A percentile compares a stretch with the other conserved stretches of the same genome.
phyloP scores from a whole-genome alignment of 441 rosid species.

The Populus hybrid region DNA sequence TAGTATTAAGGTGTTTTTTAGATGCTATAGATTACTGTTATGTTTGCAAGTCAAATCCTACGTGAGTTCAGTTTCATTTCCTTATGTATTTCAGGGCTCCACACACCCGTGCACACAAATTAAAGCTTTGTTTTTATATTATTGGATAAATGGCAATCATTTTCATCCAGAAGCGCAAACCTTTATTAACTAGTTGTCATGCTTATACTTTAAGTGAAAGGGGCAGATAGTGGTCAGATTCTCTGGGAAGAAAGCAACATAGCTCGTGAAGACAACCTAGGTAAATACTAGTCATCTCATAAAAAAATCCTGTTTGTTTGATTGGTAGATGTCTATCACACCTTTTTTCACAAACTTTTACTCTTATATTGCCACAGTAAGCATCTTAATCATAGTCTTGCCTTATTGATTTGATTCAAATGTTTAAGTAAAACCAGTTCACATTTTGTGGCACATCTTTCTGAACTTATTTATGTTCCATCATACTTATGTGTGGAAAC shows the following conservation, averaged over 20 bases:
- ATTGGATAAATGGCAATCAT: background rate
- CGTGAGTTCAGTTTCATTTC: background rate
- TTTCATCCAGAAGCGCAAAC: background rate
- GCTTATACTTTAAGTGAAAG: constrained; percentile 23
- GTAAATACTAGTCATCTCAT: constrained; percentile 17
- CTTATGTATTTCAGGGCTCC: background rate
- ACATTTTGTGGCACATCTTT: background rate
- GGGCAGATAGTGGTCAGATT: constrained; percentile 22
- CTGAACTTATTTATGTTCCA: background rate
- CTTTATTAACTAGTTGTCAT: constrained; percentile 6
- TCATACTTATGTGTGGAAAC: background rate
- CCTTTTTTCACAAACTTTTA: background rate
- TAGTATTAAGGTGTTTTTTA: constrained; percentile 1
- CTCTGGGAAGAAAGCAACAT: constrained; percentile 25
- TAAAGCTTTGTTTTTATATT: constrained; percentile 6
- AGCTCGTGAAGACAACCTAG: constrained; percentile 29
- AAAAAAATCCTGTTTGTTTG: background rate
- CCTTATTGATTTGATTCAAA: background rate
- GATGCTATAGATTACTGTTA: background rate
- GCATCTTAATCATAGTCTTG: background rate
- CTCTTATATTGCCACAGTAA: background rate
- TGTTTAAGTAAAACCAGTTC: background rate
- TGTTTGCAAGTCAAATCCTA: background rate
- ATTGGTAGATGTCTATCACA: background rate
- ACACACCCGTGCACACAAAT: background rate